Conservation (phyloP, 2,329 filamentous ascomycete genomes). For the Monosporascus ibericus region DNA sequence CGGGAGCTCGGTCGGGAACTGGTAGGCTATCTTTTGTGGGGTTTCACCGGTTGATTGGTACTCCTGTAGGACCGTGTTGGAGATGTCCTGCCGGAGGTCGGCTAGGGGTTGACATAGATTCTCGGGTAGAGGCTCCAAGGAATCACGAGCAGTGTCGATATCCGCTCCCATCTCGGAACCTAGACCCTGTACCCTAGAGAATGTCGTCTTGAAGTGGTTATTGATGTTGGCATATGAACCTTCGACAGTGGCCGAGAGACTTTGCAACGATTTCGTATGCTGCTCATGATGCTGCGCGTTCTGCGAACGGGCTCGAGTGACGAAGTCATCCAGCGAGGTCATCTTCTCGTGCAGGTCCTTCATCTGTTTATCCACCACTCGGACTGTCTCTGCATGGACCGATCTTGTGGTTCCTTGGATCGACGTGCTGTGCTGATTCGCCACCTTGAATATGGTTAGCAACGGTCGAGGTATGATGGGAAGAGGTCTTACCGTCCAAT, state of each 20-base stretch:
- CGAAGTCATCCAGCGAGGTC: conserved; percentile 83
- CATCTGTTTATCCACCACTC: conserved; percentile 85
- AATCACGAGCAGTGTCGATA: conserved; percentile 50
- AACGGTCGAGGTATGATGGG: conserved; percentile 1
- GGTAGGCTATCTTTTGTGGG: conserved; percentile 73
- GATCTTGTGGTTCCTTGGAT: conserved; percentile 80
- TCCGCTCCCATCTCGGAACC: conserved; percentile 60
- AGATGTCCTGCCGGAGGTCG: conserved; percentile 65
- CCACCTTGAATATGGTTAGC: conserved; percentile 42
- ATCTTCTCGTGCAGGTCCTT: conserved; percentile 83
- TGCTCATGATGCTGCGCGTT: conserved; percentile 72
- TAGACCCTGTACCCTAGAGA: conserved; percentile 62
- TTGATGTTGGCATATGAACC: conserved; percentile 67
- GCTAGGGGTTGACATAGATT: conserved; percentile 63
- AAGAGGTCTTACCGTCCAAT: conserved; percentile 69
- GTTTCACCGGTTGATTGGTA: conserved; percentile 83
- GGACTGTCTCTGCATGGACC: conserved; percentile 84
- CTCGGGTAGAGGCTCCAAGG: conserved; percentile 53
- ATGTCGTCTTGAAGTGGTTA: conserved; percentile 62
- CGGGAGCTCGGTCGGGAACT: conserved; percentile 74
- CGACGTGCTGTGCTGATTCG: conserved; percentile 73
- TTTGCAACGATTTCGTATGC: conserved; percentile 60
- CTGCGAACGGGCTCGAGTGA: conserved; percentile 71
- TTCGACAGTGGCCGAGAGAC: conserved; percentile 62
- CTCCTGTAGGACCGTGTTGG: conserved; percentile 61